phyloP scores from a whole-genome alignment of 768 basidiomycete species.

The Suillus discolor region DNA sequence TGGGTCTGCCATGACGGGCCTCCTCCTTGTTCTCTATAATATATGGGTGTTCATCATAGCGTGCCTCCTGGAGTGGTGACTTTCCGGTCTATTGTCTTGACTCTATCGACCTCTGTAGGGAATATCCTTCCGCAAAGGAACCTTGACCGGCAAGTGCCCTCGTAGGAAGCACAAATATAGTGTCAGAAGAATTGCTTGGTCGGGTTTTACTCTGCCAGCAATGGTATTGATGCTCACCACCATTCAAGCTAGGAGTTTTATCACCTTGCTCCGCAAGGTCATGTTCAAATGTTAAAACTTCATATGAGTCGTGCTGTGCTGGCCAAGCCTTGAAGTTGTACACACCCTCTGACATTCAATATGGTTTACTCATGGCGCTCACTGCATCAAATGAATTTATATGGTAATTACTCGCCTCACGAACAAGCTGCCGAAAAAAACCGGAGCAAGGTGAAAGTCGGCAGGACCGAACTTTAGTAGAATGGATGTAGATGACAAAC shows the following conservation, averaged over 20 bases:
- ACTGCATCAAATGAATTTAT: no score
- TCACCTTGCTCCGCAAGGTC: no score
- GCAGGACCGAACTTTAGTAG: no score
- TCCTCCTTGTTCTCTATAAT: neutral
- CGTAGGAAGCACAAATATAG: conserved; percentile 49
- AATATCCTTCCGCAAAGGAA: conserved; percentile 47
- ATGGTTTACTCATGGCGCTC: no score
- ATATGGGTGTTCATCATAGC: neutral
- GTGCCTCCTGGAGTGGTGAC: neutral
- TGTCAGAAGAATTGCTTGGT: conserved; percentile 37
- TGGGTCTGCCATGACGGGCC: neutral
- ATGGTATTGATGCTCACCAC: neutral
- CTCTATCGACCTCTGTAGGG: conserved; percentile 43
- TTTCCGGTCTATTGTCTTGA: conserved; percentile 9
- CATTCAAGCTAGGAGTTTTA: neutral
- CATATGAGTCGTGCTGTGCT: no score
- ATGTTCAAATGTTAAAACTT: no score
- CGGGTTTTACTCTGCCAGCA: neutral
- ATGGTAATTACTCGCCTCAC: no score
- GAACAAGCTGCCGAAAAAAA: no score
- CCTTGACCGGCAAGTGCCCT: conserved; percentile 44
- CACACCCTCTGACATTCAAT: no score
- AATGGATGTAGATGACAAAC: no score
- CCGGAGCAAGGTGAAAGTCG: no score
- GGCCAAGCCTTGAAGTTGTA: no score